These are phyloP conservation scores for Ogataea trehaloabstinens DNA, from an alignment of 805 yeast species.

Conservation along the genomic window DNA sequence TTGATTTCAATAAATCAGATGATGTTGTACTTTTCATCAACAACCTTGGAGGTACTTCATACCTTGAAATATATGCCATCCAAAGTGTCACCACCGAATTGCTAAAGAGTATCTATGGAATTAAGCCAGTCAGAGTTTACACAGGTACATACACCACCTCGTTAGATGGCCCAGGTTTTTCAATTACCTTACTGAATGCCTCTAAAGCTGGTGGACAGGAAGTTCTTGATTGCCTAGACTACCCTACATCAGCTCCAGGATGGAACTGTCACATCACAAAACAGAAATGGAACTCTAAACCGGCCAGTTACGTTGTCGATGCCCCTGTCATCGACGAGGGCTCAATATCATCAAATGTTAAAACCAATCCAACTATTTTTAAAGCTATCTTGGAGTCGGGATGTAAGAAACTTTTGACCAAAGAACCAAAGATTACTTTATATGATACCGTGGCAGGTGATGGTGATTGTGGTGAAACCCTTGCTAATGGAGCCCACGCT, in stretches of 20 bases:
- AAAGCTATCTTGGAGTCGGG: constrained; percentile 42
- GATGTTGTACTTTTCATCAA: constrained; percentile 76
- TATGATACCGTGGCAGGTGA: constrained; percentile 92
- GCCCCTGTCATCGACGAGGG: constrained; percentile 33
- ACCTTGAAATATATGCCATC: constrained; percentile 73
- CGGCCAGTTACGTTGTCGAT: constrained; percentile 26
- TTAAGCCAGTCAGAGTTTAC: constrained; percentile 65
- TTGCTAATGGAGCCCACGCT: constrained; percentile 78
- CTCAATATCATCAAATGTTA: constrained; percentile 26
- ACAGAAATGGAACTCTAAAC: constrained; percentile 20
- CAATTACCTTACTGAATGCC: constrained; percentile 75
- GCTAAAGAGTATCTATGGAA: constrained; percentile 50
- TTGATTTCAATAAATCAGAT: constrained; percentile 52
- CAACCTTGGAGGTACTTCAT: constrained; percentile 88
- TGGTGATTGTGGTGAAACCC: constrained; percentile 95
- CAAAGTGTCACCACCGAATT: constrained; percentile 55
- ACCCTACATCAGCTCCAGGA: constrained; percentile 76
- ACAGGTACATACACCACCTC: constrained; percentile 86
- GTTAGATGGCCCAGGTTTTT: constrained; percentile 88
- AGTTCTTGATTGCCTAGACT: constrained; percentile 59
- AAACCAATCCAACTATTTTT: constrained; percentile 29
- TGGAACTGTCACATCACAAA: constrained; percentile 57
- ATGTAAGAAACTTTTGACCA: constrained; percentile 50
- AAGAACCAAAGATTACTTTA: constrained; percentile 82
- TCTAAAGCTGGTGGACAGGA: constrained; percentile 47